phyloP scores from a whole-genome alignment of 2,329 filamentous ascomycete genomes.

The Diaporthe sp. region DNA sequence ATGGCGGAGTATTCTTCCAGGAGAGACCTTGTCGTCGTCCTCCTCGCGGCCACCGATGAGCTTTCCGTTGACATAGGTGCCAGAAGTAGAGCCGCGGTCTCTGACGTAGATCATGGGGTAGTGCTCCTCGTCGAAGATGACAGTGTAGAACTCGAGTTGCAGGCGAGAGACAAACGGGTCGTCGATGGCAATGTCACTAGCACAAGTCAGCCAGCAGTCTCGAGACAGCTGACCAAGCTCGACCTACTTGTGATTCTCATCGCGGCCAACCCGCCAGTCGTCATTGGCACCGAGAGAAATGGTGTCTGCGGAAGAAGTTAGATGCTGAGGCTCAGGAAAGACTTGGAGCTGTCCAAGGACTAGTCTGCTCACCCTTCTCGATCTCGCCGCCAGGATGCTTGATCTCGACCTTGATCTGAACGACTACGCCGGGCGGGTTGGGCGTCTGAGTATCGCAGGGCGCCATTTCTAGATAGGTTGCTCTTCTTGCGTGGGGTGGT shows the following conservation, averaged over 20 bases:
- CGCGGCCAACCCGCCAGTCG: slow-evolving; percentile 47
- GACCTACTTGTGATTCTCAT: slow-evolving; percentile 46
- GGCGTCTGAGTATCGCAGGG: neutral
- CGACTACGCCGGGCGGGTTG: neutral
- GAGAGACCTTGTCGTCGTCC: slow-evolving; percentile 46
- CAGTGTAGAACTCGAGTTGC: slow-evolving; percentile 69
- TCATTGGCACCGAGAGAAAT: slow-evolving; percentile 21
- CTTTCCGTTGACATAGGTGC: slow-evolving; percentile 65
- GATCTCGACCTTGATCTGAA: slow-evolving; percentile 20
- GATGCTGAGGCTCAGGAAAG: neutral
- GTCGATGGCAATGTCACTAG: slow-evolving; percentile 57
- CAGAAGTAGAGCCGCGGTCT: slow-evolving; percentile 67
- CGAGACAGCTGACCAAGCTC: neutral
- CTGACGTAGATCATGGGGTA: slow-evolving; percentile 65
- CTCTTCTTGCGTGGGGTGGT: neutral
- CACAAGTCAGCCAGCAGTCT: neutral
- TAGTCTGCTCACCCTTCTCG: neutral
- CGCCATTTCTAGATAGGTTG: slow-evolving; percentile 9
- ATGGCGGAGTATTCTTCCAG: slow-evolving; percentile 62
- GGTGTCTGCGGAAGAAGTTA: neutral
- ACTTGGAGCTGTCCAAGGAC: neutral
- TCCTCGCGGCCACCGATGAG: slow-evolving; percentile 56
- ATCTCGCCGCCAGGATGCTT: neutral
- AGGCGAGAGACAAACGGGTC: slow-evolving; percentile 61
- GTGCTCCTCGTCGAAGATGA: slow-evolving; percentile 60